Base-by-base conservation (phyloP, 805 yeast species). In the Teunomyces panamensis region DNA sequence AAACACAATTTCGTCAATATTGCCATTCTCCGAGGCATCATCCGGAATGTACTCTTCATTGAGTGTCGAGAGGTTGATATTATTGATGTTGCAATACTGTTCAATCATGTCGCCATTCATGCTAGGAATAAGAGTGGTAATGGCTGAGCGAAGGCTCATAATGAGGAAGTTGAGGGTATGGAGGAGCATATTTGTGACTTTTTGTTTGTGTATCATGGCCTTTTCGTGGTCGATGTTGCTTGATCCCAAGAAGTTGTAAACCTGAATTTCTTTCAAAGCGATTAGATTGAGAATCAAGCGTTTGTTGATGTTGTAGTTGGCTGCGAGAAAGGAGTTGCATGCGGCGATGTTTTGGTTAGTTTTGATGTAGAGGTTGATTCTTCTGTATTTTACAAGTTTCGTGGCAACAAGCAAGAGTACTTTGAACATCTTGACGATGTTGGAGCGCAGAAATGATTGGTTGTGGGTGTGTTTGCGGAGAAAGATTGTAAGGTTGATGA, bases 21-120 rank as follows among this genome's bases (percentile, higher is more conserved):
- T 14, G 43, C 53, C 42, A 45, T 44, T 33, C 2, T 43, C 39
- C 29, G 37, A 33, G 13, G 43, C 39, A 8, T 28, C 27, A 14
- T 16, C 13, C 28, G 20, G 33, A 13, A 17, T 30, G 43, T 28
- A 41, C 13, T 41, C 34, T 8, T 6, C 34, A 11, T 28, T 27
- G 9, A 62, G 39, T 2, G 51, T 20, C 7, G 58, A 54, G 11
- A 70, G 35, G 37, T 64, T 61, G 10, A 73, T 60, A 35, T 65
- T 62, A 49, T 73, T 71, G n/a, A 72, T 63, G 17, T 55, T 55
- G 47, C 75, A 70, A 48, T 71, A 73, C 50, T 69, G 67, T 48
- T 73, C 75, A 26, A 73, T 56, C 8, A 64, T 52, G 1, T 62
- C 65, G 0, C 78, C 77, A 49, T 73, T 70, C 29, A 68, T 48